phyloP scores from a whole-genome alignment of 257 asterid species.

The Salvia miltiorrhiza region DNA sequence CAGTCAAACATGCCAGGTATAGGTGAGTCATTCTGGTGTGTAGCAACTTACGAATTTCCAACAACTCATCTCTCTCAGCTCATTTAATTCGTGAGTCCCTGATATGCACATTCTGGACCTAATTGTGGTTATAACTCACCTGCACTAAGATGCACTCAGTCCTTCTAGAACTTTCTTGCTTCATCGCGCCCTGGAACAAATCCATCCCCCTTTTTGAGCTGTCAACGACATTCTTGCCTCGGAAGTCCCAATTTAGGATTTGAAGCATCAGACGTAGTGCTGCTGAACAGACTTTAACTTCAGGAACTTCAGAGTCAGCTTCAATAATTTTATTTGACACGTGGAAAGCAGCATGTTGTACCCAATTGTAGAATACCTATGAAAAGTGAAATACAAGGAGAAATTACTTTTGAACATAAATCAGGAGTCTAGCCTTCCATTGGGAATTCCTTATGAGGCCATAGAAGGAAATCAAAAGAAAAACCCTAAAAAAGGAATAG shows the following conservation, averaged over 20 bases:
- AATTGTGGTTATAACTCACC: constrained; percentile 42
- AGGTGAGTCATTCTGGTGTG: background rate
- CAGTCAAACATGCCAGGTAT: constrained; percentile 2
- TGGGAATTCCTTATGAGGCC: constrained; percentile 14
- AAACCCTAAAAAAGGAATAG: constrained; percentile 23
- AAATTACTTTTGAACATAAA: constrained; percentile 12
- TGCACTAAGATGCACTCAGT: constrained; percentile 74
- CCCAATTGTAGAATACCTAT: constrained; percentile 85
- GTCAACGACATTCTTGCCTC: constrained; percentile 40
- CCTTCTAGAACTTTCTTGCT: constrained; percentile 51
- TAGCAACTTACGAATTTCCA: constrained; percentile 1
- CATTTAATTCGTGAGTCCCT: background rate
- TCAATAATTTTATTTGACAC: constrained; percentile 61
- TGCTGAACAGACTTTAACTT: constrained; percentile 73
- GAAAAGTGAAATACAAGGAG: constrained; percentile 13
- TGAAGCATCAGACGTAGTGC: constrained; percentile 85
- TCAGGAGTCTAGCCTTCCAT: constrained; percentile 17
- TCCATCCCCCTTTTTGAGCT: constrained; percentile 52
- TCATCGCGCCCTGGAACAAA: constrained; percentile 45
- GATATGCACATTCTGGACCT: constrained; percentile 3
- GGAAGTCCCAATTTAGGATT: constrained; percentile 91
- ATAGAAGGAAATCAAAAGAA: constrained; percentile 17
- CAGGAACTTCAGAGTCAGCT: constrained; percentile 67
- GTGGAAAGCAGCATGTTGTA: constrained; percentile 74
- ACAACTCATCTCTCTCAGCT: constrained; percentile 10